Evolutionary conservation across 257 asterid genomes (phyloP), one percentile per base, ranked within the genome.

Genomic region (Solanum chilense): DNA sequence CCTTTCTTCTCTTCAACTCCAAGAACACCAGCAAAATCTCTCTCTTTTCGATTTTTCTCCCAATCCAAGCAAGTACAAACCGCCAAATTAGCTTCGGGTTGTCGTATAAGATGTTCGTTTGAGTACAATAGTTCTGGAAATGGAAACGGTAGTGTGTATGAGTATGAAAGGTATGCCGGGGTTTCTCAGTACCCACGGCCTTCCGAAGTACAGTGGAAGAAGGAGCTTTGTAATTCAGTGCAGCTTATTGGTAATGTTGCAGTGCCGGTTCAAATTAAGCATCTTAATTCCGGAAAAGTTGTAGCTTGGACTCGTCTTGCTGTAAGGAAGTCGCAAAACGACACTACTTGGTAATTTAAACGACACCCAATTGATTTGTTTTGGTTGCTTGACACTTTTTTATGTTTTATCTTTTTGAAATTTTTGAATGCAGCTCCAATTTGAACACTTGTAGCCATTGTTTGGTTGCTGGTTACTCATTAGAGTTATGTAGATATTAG

Each of bases 171-270:
- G 20, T 83, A 29, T 9, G 68, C 85, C 12, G 87, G 64, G 42
- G 66, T 75, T 81, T 44, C 88, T 7, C 90, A 88, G 77, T 90
- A 87, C 86, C 91, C 92, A n/a, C 74, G 87, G 60, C 93, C 93
- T 13, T 25, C 89, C 0, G 93, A 91, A 87, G 89, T 91, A 85
- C 91, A 88, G 89, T 91, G 93, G 93, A 91, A 89, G 77, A 91
- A 91, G 80, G 93, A 91, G 78, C 91, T 91, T 56, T 90, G 91
- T 81, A 91, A 91, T 62, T 87, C 88, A 66, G 92, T 96, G 70
- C 98, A 95, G 87, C 95, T 96, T 23, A 96, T 96, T 58, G 99
- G 99, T 41, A 90, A 89, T n/a, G 92, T 96, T 58, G 98, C 95
- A 2, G 88, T 92, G 82, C 97, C 98, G 1, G 94, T 96, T 27